Evolutionary conservation across 1,284 basidiomycete genomes (phyloP).

Genomic region (Heliocybe sulcata): DNA sequence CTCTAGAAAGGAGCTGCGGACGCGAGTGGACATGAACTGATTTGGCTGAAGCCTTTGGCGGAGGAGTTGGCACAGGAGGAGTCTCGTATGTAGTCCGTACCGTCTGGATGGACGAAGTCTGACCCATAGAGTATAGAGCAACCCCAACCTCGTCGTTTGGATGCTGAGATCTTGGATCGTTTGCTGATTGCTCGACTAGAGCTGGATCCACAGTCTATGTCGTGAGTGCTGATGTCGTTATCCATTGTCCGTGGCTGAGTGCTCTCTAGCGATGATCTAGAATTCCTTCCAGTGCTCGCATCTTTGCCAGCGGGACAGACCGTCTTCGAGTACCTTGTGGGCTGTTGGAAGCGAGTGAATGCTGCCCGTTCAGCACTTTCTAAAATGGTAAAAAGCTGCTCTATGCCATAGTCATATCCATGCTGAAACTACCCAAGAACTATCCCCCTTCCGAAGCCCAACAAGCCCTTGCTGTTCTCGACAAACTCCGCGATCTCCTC

Average conservation of each 20-base stretch:
- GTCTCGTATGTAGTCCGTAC: constrained; percentile 33
- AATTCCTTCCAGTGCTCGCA: constrained; percentile 72
- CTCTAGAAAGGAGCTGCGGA: constrained; percentile 66
- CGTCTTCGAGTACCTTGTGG: constrained; percentile 85
- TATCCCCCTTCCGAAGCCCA: constrained; percentile 58
- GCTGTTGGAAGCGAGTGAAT: constrained; percentile 86
- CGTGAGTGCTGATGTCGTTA: constrained; percentile 38
- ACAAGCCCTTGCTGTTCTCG: constrained; percentile 53
- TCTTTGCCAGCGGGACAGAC: constrained; percentile 78
- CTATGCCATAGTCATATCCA: background rate
- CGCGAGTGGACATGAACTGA: constrained; percentile 59
- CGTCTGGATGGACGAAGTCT: background rate
- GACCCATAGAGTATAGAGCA: constrained; percentile 1
- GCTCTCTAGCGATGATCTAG: constrained; percentile 65
- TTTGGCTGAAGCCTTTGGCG: constrained; percentile 80
- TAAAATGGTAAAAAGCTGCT: constrained; percentile 43
- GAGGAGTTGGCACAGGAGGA: constrained; percentile 69
- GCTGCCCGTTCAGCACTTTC: constrained; percentile 43
- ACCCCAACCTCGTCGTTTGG: constrained; percentile 30
- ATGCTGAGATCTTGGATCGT: constrained; percentile 62
- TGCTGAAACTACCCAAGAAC: constrained; percentile 24
- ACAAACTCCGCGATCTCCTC: constrained; percentile 73
- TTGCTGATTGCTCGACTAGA: constrained; percentile 86
- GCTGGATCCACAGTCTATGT: constrained; percentile 68
- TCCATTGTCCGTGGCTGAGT: background rate